These are phyloP conservation scores for Tetracentron sinense DNA, from an alignment of 164 flowering plant species.

Conservation along the genomic window DNA sequence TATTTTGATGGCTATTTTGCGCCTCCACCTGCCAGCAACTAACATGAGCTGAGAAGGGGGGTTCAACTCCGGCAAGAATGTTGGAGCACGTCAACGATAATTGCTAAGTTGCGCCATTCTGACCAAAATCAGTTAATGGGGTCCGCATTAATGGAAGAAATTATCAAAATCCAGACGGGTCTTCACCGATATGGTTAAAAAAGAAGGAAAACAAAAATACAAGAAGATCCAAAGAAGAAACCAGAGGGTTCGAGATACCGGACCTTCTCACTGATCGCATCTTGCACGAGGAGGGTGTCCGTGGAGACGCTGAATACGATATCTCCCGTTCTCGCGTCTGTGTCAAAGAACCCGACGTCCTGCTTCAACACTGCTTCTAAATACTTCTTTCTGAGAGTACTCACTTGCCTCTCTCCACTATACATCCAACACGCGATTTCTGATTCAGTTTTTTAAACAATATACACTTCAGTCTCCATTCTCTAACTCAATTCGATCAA, in stretches of 20 bases:
- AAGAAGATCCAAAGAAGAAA: not conserved
- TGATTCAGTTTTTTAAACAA: slow-evolving; percentile 16
- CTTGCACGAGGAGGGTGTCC: slow-evolving; percentile 96
- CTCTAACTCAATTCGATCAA: too few relatives aligned
- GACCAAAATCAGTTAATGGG: not conserved
- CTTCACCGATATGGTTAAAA: not conserved
- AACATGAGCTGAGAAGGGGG: not conserved
- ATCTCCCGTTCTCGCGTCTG: slow-evolving; percentile 97
- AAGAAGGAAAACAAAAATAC: not conserved
- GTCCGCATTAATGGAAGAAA: not conserved
- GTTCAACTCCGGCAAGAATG: too few relatives aligned
- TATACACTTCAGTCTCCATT: not conserved
- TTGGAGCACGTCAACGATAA: too few relatives aligned
- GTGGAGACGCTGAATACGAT: slow-evolving; percentile 93
- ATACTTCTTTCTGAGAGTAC: slow-evolving; percentile 77
- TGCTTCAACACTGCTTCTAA: slow-evolving; percentile 90
- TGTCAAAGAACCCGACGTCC: slow-evolving; percentile 96
- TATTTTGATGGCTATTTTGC: not conserved
- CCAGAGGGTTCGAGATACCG: not conserved
- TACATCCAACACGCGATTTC: slow-evolving; percentile 99
- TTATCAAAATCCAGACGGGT: not conserved
- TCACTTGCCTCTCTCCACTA: slow-evolving; percentile 92
- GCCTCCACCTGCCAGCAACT: not conserved
- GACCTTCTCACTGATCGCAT: slow-evolving; percentile 99
- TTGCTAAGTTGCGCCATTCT: not conserved